Percentiles rank a stretch among this genome's conserved stretches.
These are phyloP conservation scores for Penicillium sp. DNA, from an alignment of 2,329 filamentous ascomycete species.

Conservation along the genomic window DNA sequence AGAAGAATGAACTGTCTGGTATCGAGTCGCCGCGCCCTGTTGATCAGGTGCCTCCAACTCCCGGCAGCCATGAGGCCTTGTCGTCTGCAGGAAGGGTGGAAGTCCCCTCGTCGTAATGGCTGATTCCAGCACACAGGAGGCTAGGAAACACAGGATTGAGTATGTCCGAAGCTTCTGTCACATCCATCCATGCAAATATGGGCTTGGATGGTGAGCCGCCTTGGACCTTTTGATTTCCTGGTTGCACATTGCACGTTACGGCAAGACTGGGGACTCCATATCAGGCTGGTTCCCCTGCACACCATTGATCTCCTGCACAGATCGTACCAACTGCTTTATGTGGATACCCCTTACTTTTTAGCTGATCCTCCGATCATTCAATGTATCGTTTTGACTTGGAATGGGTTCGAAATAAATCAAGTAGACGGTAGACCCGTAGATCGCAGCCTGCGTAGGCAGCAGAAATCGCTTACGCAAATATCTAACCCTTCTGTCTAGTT, in stretches of 20 bases:
- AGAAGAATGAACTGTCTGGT: conserved; percentile 7
- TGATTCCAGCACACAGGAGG: background rate
- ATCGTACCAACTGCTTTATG: background rate
- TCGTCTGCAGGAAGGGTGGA: conserved; percentile 1
- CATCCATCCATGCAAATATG: conserved; percentile 1
- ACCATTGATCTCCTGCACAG: background rate
- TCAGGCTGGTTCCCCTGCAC: conserved; percentile 2
- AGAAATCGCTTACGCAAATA: background rate
- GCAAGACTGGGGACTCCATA: background rate
- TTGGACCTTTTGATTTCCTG: background rate
- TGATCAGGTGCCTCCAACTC: conserved; percentile 8
- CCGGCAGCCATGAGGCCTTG: background rate
- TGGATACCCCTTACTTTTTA: background rate
- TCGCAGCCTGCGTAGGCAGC: background rate
- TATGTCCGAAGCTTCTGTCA: too few species aligned
- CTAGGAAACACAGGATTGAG: background rate
- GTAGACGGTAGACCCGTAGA: background rate
- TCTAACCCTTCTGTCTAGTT: background rate
- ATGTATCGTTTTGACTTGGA: background rate
- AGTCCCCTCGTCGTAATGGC: conserved; percentile 9
- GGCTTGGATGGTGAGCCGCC: background rate
- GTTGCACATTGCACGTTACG: background rate
- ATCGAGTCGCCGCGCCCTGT: conserved; percentile 4
- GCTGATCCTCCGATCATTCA: background rate
- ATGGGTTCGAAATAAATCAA: background rate